These are phyloP conservation scores for Tephrocybe sp. DNA, from an alignment of 768 basidiomycete species.

Conservation along the genomic window DNA sequence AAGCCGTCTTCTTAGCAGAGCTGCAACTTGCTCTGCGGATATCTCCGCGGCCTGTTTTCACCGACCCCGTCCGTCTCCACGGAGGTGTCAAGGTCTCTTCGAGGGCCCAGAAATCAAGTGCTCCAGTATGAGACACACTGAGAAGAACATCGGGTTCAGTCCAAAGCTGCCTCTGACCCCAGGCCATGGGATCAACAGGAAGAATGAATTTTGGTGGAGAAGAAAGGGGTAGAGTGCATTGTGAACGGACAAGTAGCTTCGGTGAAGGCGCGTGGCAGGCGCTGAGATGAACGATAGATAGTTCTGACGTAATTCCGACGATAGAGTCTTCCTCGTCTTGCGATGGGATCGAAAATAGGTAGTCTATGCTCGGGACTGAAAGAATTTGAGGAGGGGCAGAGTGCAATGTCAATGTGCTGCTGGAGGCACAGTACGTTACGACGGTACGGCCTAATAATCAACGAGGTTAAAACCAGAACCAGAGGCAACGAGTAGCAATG, in stretches of 20 bases:
- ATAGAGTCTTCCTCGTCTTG: constrained; percentile 52
- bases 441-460: constrained; percentile 46
- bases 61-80: constrained; percentile 73
- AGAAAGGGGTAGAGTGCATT: constrained; percentile 52
- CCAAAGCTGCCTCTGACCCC: constrained; percentile 53
- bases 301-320: constrained; percentile 64
- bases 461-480: constrained; percentile 1
- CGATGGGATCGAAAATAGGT: constrained; percentile 68
- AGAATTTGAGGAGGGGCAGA: constrained; percentile 42
- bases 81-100: constrained; percentile 36
- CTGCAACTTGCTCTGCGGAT: constrained; percentile 81
- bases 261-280: constrained; percentile 33
- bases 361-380: constrained; percentile 50
- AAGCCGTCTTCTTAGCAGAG: constrained; percentile 87
- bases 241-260: constrained; percentile 46
- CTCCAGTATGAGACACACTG: constrained; percentile 74
- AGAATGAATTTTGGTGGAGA: constrained; percentile 55
- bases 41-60: constrained; percentile 66
- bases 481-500: not conserved
- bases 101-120: constrained; percentile 85
- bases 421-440: constrained; percentile 57
- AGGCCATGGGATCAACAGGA: constrained; percentile 88
- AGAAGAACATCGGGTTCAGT: constrained; percentile 71
- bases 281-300: constrained; percentile 58
- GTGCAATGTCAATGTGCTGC: constrained; percentile 52